Evolutionary conservation across 805 yeast species (phyloP), one percentile per base, ranked within the genome.

Genomic region (Cyberlindnera maritima): DNA sequence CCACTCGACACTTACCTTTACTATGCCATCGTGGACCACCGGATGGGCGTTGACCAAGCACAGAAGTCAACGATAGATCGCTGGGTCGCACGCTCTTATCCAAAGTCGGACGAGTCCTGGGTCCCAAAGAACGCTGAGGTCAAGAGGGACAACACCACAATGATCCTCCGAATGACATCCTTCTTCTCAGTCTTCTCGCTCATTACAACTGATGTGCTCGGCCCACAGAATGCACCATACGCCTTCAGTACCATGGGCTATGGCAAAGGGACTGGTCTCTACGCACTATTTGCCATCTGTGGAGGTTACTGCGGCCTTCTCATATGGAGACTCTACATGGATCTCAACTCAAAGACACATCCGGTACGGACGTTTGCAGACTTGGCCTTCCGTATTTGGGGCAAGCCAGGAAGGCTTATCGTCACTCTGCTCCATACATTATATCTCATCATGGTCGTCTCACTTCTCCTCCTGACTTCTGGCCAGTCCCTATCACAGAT

Each of bases 181-280:
- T 48, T 46, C 44, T 49, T 42, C 42, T 62, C 69, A 0, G 74
- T 72, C n/a, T 72, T 74, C 59, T 72, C 65, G 55, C 61, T 74
- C 32, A 74, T 74, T 48, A 73, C 79, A 34, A 72, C 77, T 8
- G 78, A 74, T 61, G 72, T 73, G 41, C 62, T 72, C 35, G 79
- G 78, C 21, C 79, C 78, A 17, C 61, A 70, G 12, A 62, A 67
- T 41, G 76, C 78, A 18, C 78, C 77, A 4, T 72, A 70, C 50
- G 72, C 77, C 12, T 61, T 74, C 43, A 56, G 72, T 11, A 69
- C 69, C 47, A 58, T 74, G 47, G 78, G 78, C 3, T 71, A 63
- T 47, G 77, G 68, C 20, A 76, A 76, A 17, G 78, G 79, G 31
- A 58, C 67, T 43, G 64, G 72, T 25, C 58, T 74, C 10, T 74